Base-by-base conservation (phyloP, 2,329 filamentous ascomycete species). In the Neophaeococcomyces mojaviensis region DNA sequence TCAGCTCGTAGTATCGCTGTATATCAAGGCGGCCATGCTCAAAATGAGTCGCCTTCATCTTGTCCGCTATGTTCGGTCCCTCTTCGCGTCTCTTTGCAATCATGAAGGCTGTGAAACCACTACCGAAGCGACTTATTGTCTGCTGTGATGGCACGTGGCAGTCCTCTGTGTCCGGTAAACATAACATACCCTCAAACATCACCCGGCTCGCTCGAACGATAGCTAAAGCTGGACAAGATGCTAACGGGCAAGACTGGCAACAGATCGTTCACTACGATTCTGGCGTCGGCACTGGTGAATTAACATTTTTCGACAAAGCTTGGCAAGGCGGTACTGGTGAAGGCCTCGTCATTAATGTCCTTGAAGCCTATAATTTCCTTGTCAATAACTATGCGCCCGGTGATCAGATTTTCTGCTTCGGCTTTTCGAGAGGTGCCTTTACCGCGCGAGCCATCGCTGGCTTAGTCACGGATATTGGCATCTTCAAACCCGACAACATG, bases 351-450 rank as follows among this genome's bases (percentile, higher is more conserved):
- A 47, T 46, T 41, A 55, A 52, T 30, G 48, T 55, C 28, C 47
- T 52, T 1, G 47, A 50, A 8, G 48, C 51, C 3, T 55, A 55
- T 30, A 50, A 46, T 16, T 65, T 64, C 39, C 40, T 63, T 19
- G 58, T 59, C n/a, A 56, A 58, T 28, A 63, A 64, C 44, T 64
- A 64, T 47, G 52, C 55, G 12, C 49, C 54, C 3, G 73, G 73
- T 45, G 74, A 73, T 44, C 65, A 72, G 51, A 69, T 73, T 40
- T 70, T 69, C 55, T 66, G 72, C 48, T 68, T 72, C 44, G 70
- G 70, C 20, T 73, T 72, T 59, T 69, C 66, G 3, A 61, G 70
- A 10, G 70, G 70, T 6, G 70, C 70, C 2, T 73, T 64, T 49
- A 71, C 67, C 0, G 69, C 67, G 2, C 62, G 70, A 6, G 65